A percentile compares a stretch with the other conserved stretches of the same genome.
Evolutionary conservation across 2,329 filamentous ascomycete species (phyloP).

Genomic region (Neospermospora avenae): DNA sequence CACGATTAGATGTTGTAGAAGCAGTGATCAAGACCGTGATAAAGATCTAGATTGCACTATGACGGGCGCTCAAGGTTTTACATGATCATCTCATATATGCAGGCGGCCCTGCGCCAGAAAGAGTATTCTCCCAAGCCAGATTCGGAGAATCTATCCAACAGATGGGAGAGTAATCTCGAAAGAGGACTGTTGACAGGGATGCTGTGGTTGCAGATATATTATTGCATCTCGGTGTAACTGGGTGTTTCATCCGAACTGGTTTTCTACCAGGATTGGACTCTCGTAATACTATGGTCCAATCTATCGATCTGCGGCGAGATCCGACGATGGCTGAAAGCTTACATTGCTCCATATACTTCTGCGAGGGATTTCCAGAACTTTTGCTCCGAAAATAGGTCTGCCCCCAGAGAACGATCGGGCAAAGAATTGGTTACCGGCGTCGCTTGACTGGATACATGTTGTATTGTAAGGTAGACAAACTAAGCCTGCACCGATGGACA

Average conservation of each 20-base stretch:
- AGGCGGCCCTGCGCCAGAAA: not conserved
- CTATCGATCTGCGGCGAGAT: not conserved
- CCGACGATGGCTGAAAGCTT: not conserved
- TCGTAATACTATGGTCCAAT: not conserved
- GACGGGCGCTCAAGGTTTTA: not conserved
- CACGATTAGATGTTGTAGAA: not conserved
- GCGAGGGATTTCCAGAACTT: no score
- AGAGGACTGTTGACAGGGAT: not conserved
- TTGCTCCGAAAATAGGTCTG: no score
- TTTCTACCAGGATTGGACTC: not conserved
- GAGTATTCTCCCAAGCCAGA: not conserved
- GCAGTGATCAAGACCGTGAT: not conserved
- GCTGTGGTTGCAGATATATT: not conserved
- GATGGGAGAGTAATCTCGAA: not conserved
- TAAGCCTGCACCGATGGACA: no score
- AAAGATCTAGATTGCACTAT: not conserved
- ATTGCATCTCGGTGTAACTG: not conserved
- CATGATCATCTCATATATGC: not conserved
- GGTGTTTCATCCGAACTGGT: not conserved
- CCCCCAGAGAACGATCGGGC: no score
- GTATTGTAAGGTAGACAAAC: no score
- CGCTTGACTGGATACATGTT: no score
- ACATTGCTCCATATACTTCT: not conserved
- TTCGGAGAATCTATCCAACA: not conserved
- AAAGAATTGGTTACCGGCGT: no score